Base-by-base conservation (phyloP, 2,329 filamentous ascomycete genomes). In the Thelonectria rubi region DNA sequence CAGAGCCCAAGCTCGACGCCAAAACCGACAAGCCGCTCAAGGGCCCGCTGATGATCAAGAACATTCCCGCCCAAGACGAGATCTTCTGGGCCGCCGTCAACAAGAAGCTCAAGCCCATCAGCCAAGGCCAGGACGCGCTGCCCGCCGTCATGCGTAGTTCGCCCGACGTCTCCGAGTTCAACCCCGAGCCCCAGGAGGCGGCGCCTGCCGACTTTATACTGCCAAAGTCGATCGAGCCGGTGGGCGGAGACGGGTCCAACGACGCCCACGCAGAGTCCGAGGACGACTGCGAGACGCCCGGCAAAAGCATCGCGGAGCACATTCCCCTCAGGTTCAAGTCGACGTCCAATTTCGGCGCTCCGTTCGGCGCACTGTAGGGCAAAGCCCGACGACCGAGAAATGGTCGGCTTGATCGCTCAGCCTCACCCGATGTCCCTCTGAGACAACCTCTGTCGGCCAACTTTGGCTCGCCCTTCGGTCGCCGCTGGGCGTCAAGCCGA, bases 1-100 rank as follows among this genome's bases (percentile, higher is more conserved):
- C 62, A 10, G 72, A 76, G 50, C 69, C 69, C 4, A 65, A 66
- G 8, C 66, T 81, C 34, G 78, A 83, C 26, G 75, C 79, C 5
- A 69, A 72, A 9, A 78, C 81, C 5, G 85, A 86, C 62, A 75
- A 72, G 1, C 74, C 77, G 18, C 75, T 87, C 32, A 82, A 79
- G 55, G 84, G 83, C 0, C 85, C 84, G 9, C 67, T 87, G 51
- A 84, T 83, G 76, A 76, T 87, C 39, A 78, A 80, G 60, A 87
- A 87, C 63, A 82, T 84, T 60, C 84, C 84, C 1, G 82, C 82
- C 1, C 79, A 84, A 50, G 85, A 87, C 60, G 84, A 86, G 65
- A 74, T 82, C 20, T 87, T 87, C 64, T 81, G 84, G 51, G 76
- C 76, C 46, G 75, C 76, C 60, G 72, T 87, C 15, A 80, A 82